These are phyloP conservation scores for Senecio squalidus DNA, from an alignment of 140 eudicot species.

Conservation along the genomic window DNA sequence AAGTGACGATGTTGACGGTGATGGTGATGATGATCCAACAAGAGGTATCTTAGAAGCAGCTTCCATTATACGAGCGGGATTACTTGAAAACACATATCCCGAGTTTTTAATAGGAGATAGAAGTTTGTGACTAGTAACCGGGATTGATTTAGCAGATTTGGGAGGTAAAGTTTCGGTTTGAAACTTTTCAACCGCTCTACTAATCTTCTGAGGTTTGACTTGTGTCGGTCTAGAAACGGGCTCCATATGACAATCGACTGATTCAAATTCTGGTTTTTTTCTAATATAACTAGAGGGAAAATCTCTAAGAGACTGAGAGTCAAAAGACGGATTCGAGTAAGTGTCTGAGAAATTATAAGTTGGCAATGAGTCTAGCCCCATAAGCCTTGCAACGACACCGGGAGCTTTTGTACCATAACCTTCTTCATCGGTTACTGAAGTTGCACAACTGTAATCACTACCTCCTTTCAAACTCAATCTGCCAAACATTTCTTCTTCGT, in stretches of 20 bases:
- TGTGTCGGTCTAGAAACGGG: conserved; percentile 23
- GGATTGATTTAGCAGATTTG: conserved; percentile 82
- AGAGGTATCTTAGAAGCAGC: conserved; percentile 67
- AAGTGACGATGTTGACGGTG: conserved; percentile 26
- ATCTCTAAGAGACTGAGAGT: conserved; percentile 52
- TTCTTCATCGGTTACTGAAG: conserved; percentile 86
- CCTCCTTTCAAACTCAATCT: conserved; percentile 64
- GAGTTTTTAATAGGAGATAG: conserved; percentile 83
- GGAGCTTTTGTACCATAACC: conserved; percentile 62
- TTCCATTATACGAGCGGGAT: conserved; percentile 79
- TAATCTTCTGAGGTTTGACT: conserved; percentile 43
- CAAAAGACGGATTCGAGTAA: conserved; percentile 51
- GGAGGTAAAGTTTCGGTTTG: conserved; percentile 84
- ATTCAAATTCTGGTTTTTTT: conserved; percentile 33
- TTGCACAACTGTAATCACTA: conserved; percentile 83
- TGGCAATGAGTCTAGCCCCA: conserved; percentile 92
- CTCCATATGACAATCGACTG: conserved; percentile 35
- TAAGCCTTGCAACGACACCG: conserved; percentile 84
- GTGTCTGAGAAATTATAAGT: conserved; percentile 54
- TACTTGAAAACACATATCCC: conserved; percentile 46
- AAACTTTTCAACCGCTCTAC: conserved; percentile 75
- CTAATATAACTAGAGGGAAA: conserved; percentile 25
- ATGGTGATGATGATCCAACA: conserved; percentile 34
- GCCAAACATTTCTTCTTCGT: conserved; percentile 57
- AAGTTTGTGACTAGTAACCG: conserved; percentile 71